Percentiles rank a stretch among this genome's conserved stretches.
Evolutionary conservation across 768 basidiomycete species (phyloP).

Genomic region (Suillus variegatus): DNA sequence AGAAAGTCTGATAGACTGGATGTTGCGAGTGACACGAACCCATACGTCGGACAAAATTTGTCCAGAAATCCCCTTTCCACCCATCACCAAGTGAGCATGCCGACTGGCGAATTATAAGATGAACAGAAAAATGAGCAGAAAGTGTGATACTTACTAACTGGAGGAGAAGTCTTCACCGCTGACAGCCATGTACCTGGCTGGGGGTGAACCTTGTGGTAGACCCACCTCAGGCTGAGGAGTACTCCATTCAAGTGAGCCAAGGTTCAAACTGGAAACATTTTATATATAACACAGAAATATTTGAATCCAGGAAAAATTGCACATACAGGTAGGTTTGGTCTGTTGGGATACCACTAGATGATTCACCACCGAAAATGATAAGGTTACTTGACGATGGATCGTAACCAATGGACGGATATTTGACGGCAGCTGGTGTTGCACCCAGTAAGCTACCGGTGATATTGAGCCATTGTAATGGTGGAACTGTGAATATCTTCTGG

Average conservation of each 20-base stretch:
- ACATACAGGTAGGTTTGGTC: conserved; percentile 70
- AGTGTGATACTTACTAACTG: conserved; percentile 64
- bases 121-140: conserved; percentile 16
- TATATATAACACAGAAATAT: conserved; percentile 8
- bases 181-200: conserved; percentile 64
- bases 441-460: conserved; percentile 58
- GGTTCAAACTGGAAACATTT: conserved; percentile 51
- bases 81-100: conserved; percentile 70
- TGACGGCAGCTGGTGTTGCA: conserved; percentile 58
- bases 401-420: conserved; percentile 70
- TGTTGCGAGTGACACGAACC: conserved; percentile 45
- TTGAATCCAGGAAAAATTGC: background rate
- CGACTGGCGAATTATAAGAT: conserved; percentile 49
- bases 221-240: conserved; percentile 51
- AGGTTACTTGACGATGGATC: conserved; percentile 50
- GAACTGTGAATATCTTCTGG: conserved; percentile 46
- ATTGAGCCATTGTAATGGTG: conserved; percentile 65
- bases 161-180: conserved; percentile 73
- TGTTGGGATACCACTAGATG: conserved; percentile 61
- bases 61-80: conserved; percentile 61
- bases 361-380: conserved; percentile 77
- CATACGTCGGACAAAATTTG: conserved; percentile 67
- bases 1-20: conserved; percentile 7
- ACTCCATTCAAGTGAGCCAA: conserved; percentile 63
- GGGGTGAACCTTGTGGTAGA: conserved; percentile 49